Evolutionary conservation across 768 basidiomycete genomes (phyloP), one percentile per base, ranked within the genome.

Genomic region (Hypholoma fasciculare): DNA sequence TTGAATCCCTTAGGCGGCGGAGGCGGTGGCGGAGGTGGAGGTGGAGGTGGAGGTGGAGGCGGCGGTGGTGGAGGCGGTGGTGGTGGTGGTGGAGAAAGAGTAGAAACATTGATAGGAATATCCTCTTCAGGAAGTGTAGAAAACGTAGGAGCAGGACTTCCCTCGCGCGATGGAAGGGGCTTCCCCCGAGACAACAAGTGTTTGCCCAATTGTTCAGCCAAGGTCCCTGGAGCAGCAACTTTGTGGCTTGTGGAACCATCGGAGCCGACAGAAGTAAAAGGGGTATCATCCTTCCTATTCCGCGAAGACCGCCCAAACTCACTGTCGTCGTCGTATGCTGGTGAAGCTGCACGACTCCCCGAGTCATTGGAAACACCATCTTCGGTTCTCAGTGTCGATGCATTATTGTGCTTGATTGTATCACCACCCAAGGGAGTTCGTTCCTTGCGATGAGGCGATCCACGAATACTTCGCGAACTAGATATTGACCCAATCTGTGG

Each of bases 401-500:
- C 70, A 57, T 76, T 75, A 60, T 74, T 72, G 3, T 73, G 67
- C 50, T 76, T 82, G 62, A 74, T 76, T 54, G 69, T 69, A 52
- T 76, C 77, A 54, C 73, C 67, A 6, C 75, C 78, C 53, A 80
- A 70, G 39, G 73, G 71, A 17, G 80, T 75, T 40, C 80, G 73
- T 42, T 82, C 82, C 19, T 77, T 76, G 17, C 82, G 82, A 61
- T 86, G 80, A 40, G 90, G 89, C 3, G 89, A 90, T 17, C 80
- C 84, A 61, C 87, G 79, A 38, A 89, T 77, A 65, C 88, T 91
- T 50, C 89, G 82, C 40, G 87, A 83, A 67, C 83, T 87, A 6
- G 86, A 82, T 30, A 82, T 70, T 38, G 82, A 77, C n/a, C 78
- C 82, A 47, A 82, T 78, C 61, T 85, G 77, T 14, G 85, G 83